Evolutionary conservation across 148 eudicot genomes (phyloP).

Genomic region (Rhododendron simsii): DNA sequence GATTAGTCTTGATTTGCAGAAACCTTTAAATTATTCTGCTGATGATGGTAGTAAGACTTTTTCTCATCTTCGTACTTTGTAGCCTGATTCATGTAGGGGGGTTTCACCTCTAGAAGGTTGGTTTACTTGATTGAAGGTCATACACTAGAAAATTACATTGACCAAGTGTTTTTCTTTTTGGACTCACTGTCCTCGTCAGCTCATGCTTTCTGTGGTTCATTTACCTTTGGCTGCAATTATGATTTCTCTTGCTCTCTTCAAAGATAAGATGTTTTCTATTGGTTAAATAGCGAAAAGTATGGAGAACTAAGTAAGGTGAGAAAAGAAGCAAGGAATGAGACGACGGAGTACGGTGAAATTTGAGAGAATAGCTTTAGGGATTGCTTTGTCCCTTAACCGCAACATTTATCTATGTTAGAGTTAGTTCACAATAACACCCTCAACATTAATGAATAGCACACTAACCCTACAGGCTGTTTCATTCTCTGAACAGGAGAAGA

Average conservation of each 20-base stretch:
- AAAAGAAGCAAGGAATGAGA: not conserved
- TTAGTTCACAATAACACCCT: not conserved
- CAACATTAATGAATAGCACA: not conserved
- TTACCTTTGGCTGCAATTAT: not conserved
- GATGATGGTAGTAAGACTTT: not conserved
- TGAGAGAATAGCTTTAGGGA: not conserved
- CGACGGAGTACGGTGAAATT: not conserved
- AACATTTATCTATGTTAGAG: not conserved
- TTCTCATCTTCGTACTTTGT: not conserved
- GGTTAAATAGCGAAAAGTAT: not conserved
- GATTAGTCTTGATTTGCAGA: not conserved
- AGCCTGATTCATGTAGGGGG: too few species aligned
- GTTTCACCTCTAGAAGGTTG: not conserved
- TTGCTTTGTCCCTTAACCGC: not conserved
- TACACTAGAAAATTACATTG: not conserved
- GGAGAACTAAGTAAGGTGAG: not conserved
- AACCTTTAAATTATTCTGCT: not conserved
- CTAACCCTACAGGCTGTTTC: not conserved
- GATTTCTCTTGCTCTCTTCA: not conserved
- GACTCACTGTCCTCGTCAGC: not conserved
- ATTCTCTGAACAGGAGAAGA: slow-evolving; percentile 75
- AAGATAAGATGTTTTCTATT: not conserved
- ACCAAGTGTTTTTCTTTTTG: not conserved
- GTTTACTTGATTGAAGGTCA: not conserved
- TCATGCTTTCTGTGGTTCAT: not conserved